Evolutionary conservation across 495 filamentous ascomycete species (phyloP), one percentile per base, ranked within the genome.

Genomic region (Lasiosphaeriaceae sp.): DNA sequence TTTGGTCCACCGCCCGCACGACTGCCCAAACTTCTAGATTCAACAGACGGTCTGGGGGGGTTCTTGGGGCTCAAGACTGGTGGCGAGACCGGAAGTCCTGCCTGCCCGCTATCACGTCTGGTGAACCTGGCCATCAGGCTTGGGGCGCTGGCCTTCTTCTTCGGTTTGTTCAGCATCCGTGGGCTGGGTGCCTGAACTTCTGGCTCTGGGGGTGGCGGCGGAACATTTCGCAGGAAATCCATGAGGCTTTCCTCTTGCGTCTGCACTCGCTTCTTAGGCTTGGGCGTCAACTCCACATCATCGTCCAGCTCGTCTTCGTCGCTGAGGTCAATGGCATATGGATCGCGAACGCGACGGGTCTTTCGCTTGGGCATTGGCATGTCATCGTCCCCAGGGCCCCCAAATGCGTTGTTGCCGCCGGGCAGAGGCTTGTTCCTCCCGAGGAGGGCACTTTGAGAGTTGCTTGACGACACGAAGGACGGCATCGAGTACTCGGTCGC

Each of bases 271-370:
- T 63, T 75, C 1, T 67, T 66, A 2, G 68, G 59, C 17, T 66
- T 47, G 3, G 66, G 71, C 5, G 66, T 54, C 47, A 64, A 45
- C 31, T 70, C 61, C 17, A 69, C 70, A 7, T 86, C 73, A 6
- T 86, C 73, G 16, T 86, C 84, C 1, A 78, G 74, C 2, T 90
- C 83, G 19, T 92, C 89, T 31, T 93, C 88, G 59, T 92, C 90
- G 58, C 88, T 89, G 41, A 86, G 79, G 60, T 96, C 93, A 55
- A 97, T 89, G 34, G 92, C 88, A 62, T 97, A 97, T 1, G 94
- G 93, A 64, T 99, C 95, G 43, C 81, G 87, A 43, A 90, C 83
- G 23, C 91, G 85, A 39, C 85, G 82, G 49, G 85, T 88, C 60
- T 86, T 96, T 55, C 90, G 84, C 46, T 78, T 77, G 4, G 81